Evolutionary conservation across 1,284 basidiomycete genomes (phyloP), one percentile per base, ranked within the genome.

Genomic region (Cutaneotrichosporon sp.): DNA sequence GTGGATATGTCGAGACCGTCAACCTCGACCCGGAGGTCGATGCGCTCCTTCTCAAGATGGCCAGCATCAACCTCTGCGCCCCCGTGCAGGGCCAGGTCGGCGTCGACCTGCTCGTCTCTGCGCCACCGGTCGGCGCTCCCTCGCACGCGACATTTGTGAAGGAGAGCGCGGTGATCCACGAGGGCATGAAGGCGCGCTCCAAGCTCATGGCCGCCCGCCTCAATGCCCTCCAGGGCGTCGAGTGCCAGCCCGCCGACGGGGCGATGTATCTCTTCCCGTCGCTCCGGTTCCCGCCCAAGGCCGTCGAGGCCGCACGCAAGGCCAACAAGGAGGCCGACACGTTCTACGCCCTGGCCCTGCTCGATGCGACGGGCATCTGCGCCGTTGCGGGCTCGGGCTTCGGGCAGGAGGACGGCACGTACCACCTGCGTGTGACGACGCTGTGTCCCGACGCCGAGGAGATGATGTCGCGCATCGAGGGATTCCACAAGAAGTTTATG

Each of bases 31-130:
- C 86, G 11, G 87, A 90, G 22, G 84, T 93, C 64, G 81, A 88
- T 63, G 90, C 88, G 18, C 84, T 90, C 71, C 86, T 95, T 62
- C 94, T 94, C 84, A 96, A 96, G 83, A 91, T 96, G 87, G 90
- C 90, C 56, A 88, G 86, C 67, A 90, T 95, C 65, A 84, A 86
- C 13, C 85, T 96, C 16, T 95, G 92, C 78, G 90, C 93, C 30
- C 89, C 91, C 5, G 82, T 94, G 4, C 83, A 86, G 10, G 93
- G 92, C 26, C 76, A 77, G 68, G 87, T 96, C 74, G 91, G 90
- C 60, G 89, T 96, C 13, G 93, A 95, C 80, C 87, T 86, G 68
- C 86, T 95, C 83, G 89, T 95, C 38, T 85, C 89, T 31, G 91
- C 92, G 21, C 92, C 92, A 1, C 84, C 85, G 67, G 76, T 83